Evolutionary conservation across 139 green algal genomes (phyloP), one percentile per base, ranked within the genome.

Genomic region (Chlamydomonas sphaeroides): DNA sequence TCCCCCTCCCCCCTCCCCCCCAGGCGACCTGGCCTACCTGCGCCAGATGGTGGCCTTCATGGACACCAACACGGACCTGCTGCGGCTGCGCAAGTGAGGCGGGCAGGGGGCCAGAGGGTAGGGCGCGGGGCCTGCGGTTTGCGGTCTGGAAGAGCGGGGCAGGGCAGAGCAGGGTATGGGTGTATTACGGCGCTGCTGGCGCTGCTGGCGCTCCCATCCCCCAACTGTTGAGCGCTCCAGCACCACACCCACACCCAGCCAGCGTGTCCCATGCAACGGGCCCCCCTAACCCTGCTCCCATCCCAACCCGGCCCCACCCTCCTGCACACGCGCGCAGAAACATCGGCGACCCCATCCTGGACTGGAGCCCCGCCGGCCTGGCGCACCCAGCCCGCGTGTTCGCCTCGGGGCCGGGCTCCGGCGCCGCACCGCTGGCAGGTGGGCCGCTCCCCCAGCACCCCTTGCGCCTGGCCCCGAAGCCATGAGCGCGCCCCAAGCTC

Each of bases 21-120:
- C 84, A 88, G 84, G 76, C 74, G 84, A 88, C 36, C 39, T 80
- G 33, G 15, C 18, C 26, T 88, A 88, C 75, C 53, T 88, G n/a
- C 62, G 56, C 26, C 48, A 71, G 42, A 71, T 84, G 41, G 15
- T 84, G 57, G 28, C 30, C 32, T 91, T 89, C 71, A 79, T 91
- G 56, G 18, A 69, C 15, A 41, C 68, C 48, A 89, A 89, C 42
- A 38, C 26, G 23, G 88, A 91, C 51, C 53, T 89, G 18, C 63
- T 84, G 57, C 57, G 83, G 26, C 57, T 87, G 32, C 63, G 69
- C 5, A 71, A 35, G 82, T 62, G 59, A 39, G 59, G 8, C 30
- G 32, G 57, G 66, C n/a, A 38, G 15, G 14, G 17, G 23, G 53
- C 20, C 6, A 10, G 21, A 30, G 45, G 45, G 11, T 10, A 14